These are phyloP conservation scores for Carex pumila DNA, from an alignment of 176 grass and related monocot species.

Conservation along the genomic window DNA sequence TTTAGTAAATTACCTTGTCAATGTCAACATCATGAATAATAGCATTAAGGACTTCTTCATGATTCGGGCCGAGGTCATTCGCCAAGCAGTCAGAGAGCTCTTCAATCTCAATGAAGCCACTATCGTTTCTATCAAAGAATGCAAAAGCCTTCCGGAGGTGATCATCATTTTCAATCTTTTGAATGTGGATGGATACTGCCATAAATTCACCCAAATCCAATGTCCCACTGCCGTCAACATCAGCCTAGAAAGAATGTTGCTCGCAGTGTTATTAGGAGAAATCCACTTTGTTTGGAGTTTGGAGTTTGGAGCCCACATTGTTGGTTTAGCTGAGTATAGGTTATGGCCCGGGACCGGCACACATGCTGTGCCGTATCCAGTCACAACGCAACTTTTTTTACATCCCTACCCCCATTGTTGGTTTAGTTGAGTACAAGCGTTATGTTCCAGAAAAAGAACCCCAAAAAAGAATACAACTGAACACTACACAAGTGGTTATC, in stretches of 20 bases:
- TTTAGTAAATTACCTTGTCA: conserved; percentile 53
- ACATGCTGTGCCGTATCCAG: too few relatives aligned
- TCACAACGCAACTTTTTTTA: too few relatives aligned
- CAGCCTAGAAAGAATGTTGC: conserved; percentile 38
- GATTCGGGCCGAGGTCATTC: conserved; percentile 54
- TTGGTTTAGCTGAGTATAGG: not conserved
- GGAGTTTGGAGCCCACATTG: not conserved
- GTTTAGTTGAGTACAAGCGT: not conserved
- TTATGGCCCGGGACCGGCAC: too few relatives aligned
- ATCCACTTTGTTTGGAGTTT: not conserved
- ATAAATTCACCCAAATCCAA: conserved; percentile 81
- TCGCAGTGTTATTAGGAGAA: not conserved
- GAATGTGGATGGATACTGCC: conserved; percentile 77
- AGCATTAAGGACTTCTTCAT: conserved; percentile 63
- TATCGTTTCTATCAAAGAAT: conserved; percentile 68
- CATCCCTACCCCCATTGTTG: not conserved
- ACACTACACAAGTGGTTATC: not conserved
- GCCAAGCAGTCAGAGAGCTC: conserved; percentile 59
- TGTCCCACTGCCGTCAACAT: conserved; percentile 62
- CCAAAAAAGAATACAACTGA: conserved; percentile 12
- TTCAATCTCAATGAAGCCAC: conserved; percentile 87
- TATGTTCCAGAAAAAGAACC: not conserved
- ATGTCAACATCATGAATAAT: conserved; percentile 76
- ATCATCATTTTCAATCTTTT: conserved; percentile 69
- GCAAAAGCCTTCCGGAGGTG: conserved; percentile 73